Conservation (phyloP, 2,329 filamentous ascomycete genomes). For the Magnaporthales sp. region DNA sequence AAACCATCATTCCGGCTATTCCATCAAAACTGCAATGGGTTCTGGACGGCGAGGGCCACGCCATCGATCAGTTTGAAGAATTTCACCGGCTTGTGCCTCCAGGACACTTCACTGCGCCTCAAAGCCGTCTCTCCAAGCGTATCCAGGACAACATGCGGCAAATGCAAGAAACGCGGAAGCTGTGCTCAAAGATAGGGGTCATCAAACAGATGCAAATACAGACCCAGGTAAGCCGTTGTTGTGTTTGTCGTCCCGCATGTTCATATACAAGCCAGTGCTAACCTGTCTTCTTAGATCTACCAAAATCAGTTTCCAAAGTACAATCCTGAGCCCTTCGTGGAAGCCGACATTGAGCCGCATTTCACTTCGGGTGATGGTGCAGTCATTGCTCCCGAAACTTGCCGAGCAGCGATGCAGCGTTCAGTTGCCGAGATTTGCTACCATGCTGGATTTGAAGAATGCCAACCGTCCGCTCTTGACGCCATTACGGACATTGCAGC, state of each 20-base stretch:
- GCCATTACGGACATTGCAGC: slow-evolving; percentile 80
- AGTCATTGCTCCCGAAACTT: slow-evolving; percentile 75
- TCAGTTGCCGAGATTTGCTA: slow-evolving; percentile 94
- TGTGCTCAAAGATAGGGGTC: slow-evolving; percentile 92
- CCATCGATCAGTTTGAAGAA: slow-evolving; percentile 81
- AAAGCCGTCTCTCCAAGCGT: slow-evolving; percentile 65
- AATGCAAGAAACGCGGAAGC: slow-evolving; percentile 92
- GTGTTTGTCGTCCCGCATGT: too few species aligned
- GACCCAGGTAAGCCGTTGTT: slow-evolving; percentile 57
- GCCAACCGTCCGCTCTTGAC: slow-evolving; percentile 89
- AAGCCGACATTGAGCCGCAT: slow-evolving; percentile 79
- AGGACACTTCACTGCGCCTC: slow-evolving; percentile 67
- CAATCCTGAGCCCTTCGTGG: slow-evolving; percentile 78
- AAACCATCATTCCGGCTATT: slow-evolving; percentile 80
- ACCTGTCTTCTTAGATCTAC: slow-evolving; percentile 57
- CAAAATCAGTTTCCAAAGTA: slow-evolving; percentile 98
- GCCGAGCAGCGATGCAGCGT: slow-evolving; percentile 75
- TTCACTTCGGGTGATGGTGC: slow-evolving; percentile 84
- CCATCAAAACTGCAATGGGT: slow-evolving; percentile 73
- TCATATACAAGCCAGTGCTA: slow-evolving; percentile 8
- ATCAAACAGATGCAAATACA: slow-evolving; percentile 99
- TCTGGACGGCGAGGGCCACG: slow-evolving; percentile 80
- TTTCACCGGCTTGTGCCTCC: slow-evolving; percentile 69
- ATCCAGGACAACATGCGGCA: slow-evolving; percentile 88
- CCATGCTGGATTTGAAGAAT: slow-evolving; percentile 92